phyloP scores from a whole-genome alignment of 768 basidiomycete species.

The Suillus fuscotomentosus region DNA sequence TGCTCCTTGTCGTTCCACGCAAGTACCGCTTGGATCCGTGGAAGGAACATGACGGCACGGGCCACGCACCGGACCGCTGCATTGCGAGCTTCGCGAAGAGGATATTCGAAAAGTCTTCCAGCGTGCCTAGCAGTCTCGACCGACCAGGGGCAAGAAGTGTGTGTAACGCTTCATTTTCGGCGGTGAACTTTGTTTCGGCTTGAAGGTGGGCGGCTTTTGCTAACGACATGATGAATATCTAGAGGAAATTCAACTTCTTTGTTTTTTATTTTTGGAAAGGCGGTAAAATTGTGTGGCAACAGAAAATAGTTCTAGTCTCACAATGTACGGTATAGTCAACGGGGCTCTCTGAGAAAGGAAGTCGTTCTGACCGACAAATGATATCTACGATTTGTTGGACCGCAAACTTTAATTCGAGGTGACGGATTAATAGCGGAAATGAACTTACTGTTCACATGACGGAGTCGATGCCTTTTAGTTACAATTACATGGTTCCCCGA shows the following conservation, averaged over 20 bases:
- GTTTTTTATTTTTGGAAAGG: neutral
- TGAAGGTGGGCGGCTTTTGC: slow-evolving; percentile 88
- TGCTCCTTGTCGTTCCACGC: slow-evolving; percentile 44
- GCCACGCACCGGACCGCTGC: slow-evolving; percentile 87
- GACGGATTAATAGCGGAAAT: slow-evolving; percentile 9
- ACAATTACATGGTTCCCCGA: slow-evolving; percentile 61
- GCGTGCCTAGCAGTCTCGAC: slow-evolving; percentile 63
- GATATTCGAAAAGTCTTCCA: slow-evolving; percentile 62
- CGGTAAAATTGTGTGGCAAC: neutral
- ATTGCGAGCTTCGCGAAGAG: slow-evolving; percentile 77
- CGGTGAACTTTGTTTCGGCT: slow-evolving; percentile 91
- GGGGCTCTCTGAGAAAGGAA: slow-evolving; percentile 1
- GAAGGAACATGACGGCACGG: slow-evolving; percentile 64
- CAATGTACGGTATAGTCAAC: neutral
- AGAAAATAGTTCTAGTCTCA: neutral
- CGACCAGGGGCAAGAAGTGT: slow-evolving; percentile 61
- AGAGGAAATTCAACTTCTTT: slow-evolving; percentile 22
- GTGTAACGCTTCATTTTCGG: slow-evolving; percentile 72
- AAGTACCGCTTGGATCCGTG: slow-evolving; percentile 46
- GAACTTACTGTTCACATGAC: slow-evolving; percentile 62
- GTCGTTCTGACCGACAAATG: slow-evolving; percentile 30
- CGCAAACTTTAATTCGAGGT: slow-evolving; percentile 19
- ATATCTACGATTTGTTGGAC: slow-evolving; percentile 43
- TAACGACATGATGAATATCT: slow-evolving; percentile 69
- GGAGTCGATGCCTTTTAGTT: slow-evolving; percentile 58